Evolutionary conservation across 257 asterid genomes (phyloP).

Genomic region (Fraxinus quadrangulata): DNA sequence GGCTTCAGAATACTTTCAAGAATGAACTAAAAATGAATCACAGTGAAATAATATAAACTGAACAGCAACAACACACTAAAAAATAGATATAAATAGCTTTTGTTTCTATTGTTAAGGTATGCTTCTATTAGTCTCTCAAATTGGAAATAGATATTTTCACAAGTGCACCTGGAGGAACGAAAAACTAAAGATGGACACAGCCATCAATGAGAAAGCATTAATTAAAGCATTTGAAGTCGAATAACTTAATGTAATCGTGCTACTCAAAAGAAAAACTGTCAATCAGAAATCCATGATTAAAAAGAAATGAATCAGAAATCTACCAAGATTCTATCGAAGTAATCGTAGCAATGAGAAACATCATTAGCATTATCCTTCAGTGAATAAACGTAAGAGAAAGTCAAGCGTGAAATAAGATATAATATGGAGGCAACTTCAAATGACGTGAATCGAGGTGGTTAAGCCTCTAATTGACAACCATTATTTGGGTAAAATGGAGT

Average conservation of each 20-base stretch:
- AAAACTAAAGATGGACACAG: not conserved
- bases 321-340: not conserved
- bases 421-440: not conserved
- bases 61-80: not conserved
- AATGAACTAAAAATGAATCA: not conserved
- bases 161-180: not conserved
- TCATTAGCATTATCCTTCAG: not conserved
- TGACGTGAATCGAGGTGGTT: not conserved
- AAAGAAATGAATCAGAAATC: not conserved
- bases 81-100: not conserved
- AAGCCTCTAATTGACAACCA: too few species aligned
- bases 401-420: slow-evolving; percentile 1
- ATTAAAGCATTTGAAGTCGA: not conserved
- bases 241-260: not conserved
- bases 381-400: slow-evolving; percentile 5
- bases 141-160: not conserved
- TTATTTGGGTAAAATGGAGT: too few species aligned
- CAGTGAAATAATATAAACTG: not conserved
- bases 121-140: not conserved
- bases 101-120: not conserved
- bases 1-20: not conserved
- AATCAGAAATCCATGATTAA: not conserved
- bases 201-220: not conserved
- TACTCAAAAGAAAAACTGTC: not conserved
- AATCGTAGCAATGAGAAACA: not conserved